phyloP scores from a whole-genome alignment of 768 basidiomycete species.

The Serendipita sp. region DNA sequence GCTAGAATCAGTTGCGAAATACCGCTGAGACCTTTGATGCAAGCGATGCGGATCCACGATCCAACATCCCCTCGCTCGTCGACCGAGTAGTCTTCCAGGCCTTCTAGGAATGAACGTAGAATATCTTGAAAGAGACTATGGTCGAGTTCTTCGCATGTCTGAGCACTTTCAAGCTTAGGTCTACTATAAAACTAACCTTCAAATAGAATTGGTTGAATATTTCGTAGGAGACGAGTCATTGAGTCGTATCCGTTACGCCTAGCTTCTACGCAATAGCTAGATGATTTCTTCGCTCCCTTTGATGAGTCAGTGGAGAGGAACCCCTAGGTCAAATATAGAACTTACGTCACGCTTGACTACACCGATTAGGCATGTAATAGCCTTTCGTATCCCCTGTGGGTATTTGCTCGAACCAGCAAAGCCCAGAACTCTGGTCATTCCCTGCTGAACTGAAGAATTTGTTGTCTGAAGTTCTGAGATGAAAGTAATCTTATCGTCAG shows the following conservation, averaged over 20 bases:
- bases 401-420: conserved; percentile 44
- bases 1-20: conserved; percentile 36
- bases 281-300: not conserved
- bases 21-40: conserved; percentile 46
- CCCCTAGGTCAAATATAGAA: not conserved
- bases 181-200: conserved; percentile 3
- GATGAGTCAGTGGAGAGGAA: not conserved
- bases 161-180: conserved; percentile 8
- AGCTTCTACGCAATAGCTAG: conserved; percentile 30
- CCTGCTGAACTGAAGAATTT: conserved; percentile 46
- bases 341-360: conserved; percentile 41
- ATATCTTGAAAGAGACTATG: conserved; percentile 30
- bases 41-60: conserved; percentile 80
- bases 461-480: conserved; percentile 43
- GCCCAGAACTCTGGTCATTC: conserved; percentile 54
- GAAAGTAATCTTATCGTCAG: conserved; percentile 28
- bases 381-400: conserved; percentile 37
- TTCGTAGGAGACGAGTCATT: conserved; percentile 9
- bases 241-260: conserved; percentile 33
- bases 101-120: conserved; percentile 38
- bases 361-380: conserved; percentile 40
- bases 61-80: conserved; percentile 96
- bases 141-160: conserved; percentile 28
- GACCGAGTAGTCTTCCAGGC: conserved; percentile 75
- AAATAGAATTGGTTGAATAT: conserved; percentile 4